Evolutionary conservation across 805 yeast species (phyloP), one percentile per base, ranked within the genome.

Genomic region (Kurtzmaniella cleridarum): DNA sequence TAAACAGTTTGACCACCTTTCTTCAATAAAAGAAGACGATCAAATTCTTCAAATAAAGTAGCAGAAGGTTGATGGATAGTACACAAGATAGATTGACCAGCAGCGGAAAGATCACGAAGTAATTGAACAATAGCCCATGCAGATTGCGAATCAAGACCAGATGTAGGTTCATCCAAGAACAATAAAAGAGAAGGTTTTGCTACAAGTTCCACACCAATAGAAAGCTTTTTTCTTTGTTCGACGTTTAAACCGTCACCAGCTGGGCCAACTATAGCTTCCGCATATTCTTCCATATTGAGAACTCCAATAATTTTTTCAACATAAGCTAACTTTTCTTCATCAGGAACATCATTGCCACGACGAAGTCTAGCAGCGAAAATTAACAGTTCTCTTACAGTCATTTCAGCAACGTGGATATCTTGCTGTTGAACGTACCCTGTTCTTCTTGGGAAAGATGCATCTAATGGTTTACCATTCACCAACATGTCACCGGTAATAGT

Each of bases 41-140:
- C 88, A 49, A 81, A 81, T 53, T 79, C 79, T 54, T 78, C 76
- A 56, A 81, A 73, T 52, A 81, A 61, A 23, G 79, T 69, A 29
- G 89, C 86, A 13, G 87, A 81, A 44, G 89, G 89, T 61, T 81
- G 89, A 59, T 81, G 89, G 49, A 81, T 82, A 18, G 89, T 81
- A 65, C 88, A 82, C 54, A 81, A 64, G 55, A 81, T 78, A 27
- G 88, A 81, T 62, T 82, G 88, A 30, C 89, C 89, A 43, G 79
- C 78, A 53, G 75, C 72, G 11, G 86, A 84, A 43, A 81, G 68
- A 49, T 78, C 78, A 58, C 83, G 70, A 73, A 81, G 68, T 50
- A 81, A 73, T 55, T 76, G 74, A 54, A 80, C 76, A 56, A 81
- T 78, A 30, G 86, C 72, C 88, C 88, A 79, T 39, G 67, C 85